Base-by-base conservation (phyloP, 2,329 filamentous ascomycete genomes). In the Microthyrium microscopicum region DNA sequence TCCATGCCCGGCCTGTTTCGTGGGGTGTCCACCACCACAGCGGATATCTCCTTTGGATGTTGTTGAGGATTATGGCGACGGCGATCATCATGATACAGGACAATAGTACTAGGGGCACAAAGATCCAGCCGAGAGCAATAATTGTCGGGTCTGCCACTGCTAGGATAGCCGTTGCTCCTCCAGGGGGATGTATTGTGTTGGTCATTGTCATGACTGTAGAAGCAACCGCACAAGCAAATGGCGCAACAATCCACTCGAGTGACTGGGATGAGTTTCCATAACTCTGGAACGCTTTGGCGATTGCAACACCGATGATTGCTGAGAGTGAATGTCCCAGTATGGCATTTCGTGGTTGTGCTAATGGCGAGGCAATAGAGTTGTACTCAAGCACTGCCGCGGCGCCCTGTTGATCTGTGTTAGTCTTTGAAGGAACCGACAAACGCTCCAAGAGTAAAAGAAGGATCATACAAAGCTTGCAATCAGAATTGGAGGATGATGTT, bases 171-270 rank as follows among this genome's bases (percentile, higher is more conserved):
- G 59, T 62, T 1, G 61, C 61, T 16, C 61, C 61, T 13, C 60
- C 61, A 5, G 61, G 61, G n/a, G 61, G 61, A 41, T 64, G 60
- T 2, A 62, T 53, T 2, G 59, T 63, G 29, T 57, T 56, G 4
- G 61, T 63, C 21, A 61, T 39, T 5, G 57, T 49, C 61, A 64
- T 65, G 11, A 56, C 51, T 17, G 55, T 47, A 5, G 55, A 59
- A 4, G 61, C 54, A 6, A 49, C 41, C 1, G 53, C 59, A 40
- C 58, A 62, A 7, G 52, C 53, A 12, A 61, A 34, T 0, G 61
- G 56, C 2, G 53, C 60, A 3, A 58, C 53, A 2, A 64, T 46
- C 61, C 60, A 65, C 40, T 47, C 44, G 4, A 62, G 46, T 13
- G 18, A 9, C 8, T 31, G 15, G n/a, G n/a, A n/a, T n/a, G n/a